Conservation (phyloP, 495 filamentous ascomycete species). For the Evernia prunastri region DNA sequence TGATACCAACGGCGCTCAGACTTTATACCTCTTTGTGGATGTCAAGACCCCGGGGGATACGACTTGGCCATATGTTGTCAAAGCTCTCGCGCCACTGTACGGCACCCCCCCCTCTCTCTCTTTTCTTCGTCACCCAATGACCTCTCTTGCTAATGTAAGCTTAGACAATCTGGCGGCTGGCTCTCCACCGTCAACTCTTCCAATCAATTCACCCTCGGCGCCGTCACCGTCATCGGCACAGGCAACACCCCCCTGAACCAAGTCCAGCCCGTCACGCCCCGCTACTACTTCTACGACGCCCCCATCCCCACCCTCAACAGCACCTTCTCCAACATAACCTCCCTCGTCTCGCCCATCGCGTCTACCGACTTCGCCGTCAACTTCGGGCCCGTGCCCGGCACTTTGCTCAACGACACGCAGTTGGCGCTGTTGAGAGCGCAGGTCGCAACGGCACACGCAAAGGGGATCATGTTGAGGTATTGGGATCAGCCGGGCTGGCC, state of each 20-base stretch:
- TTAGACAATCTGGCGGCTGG: constrained; percentile 27
- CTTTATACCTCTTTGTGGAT: constrained; percentile 66
- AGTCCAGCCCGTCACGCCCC: constrained; percentile 42
- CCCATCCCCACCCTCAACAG: constrained; percentile 44
- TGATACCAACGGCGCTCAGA: constrained; percentile 49
- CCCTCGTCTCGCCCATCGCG: constrained; percentile 46
- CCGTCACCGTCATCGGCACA: constrained; percentile 73
- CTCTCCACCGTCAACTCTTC: constrained; percentile 41
- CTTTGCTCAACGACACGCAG: constrained; percentile 30
- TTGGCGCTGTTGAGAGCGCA: constrained; percentile 25
- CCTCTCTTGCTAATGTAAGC: constrained; percentile 38
- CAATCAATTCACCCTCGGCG: constrained; percentile 35
- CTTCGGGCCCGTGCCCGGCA: constrained; percentile 37
- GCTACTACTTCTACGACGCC: constrained; percentile 60
- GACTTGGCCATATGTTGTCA: constrained; percentile 51
- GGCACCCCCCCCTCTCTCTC: neutral
- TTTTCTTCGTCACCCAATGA: neutral
- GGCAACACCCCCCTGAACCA: constrained; percentile 68
- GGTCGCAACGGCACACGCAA: constrained; percentile 41
- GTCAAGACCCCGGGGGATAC: constrained; percentile 52
- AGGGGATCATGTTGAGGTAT: constrained; percentile 54
- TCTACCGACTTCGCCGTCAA: constrained; percentile 39
- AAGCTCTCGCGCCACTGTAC: constrained; percentile 59
- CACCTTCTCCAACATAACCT: constrained; percentile 40
- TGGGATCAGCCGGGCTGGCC: constrained; percentile 63